Base-by-base conservation (phyloP, 495 filamentous ascomycete species). In the Annulohypoxylon moriforme region DNA sequence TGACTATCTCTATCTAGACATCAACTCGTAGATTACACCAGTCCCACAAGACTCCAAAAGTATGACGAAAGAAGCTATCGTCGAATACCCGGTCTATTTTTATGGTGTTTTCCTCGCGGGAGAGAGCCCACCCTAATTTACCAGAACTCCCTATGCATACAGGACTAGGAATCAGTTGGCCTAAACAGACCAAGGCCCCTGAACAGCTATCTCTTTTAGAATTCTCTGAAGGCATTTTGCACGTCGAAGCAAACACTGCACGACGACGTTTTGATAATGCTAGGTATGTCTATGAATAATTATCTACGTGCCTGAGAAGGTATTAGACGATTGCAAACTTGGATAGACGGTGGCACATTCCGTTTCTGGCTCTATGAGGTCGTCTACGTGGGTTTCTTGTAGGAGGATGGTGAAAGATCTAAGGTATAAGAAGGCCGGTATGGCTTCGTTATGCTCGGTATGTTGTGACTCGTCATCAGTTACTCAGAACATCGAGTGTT, bases 181-280 rank as follows among this genome's bases (percentile, higher is more conserved):
- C 29, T 20, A 33, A 22, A 34, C 5, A 4, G 4, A 55, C 31
- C 10, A 20, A 33, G 20, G 5, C 50, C 14, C 9, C 3, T 9
- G 6, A 34, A 18, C 29, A 7, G 29, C 7, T 16, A 16, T 52
- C 29, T 55, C 50, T 14, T 33, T 33, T 8, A 27, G 29, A 14
- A 14, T 18, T 33, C 18, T 34, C 18, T 10, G 25, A 8, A 22
- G 11, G 11, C 3, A 25, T 18, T 6, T 11, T 10, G 10, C 24
- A 29, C n/a, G 13, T n/a, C n/a, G n/a, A 40, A 25, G n/a, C 55
- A 58, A 38, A 58, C 55, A 58, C 24, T 55, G 29, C 8, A 33
- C 29, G 29, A 34, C 27, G 8, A 33, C 29, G n/a, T 55, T 20
- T 36, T 57, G 33, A n/a, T n/a, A 13, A 18, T 14, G 14, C 36